These are phyloP conservation scores for Volvariella volvacea DNA, from an alignment of 1,284 basidiomycete species.

Conservation along the genomic window DNA sequence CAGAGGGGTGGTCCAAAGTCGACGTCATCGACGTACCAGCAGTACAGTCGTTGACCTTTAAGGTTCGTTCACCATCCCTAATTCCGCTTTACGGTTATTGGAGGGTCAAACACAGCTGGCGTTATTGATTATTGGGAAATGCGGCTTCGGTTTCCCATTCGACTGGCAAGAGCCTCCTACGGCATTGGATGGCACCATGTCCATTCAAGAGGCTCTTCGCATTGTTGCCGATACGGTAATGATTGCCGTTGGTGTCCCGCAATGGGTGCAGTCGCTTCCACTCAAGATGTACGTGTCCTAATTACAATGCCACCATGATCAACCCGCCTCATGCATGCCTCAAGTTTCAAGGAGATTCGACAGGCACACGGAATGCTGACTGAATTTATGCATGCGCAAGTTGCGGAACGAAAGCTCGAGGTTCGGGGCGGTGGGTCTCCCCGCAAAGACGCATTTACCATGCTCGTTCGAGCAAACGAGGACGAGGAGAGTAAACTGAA, in stretches of 20 bases:
- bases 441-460: constrained; percentile 36
- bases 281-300: constrained; percentile 27
- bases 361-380: constrained; percentile 21
- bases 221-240: constrained; percentile 25
- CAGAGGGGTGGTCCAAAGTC: constrained; percentile 35
- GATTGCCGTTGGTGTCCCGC: constrained; percentile 25
- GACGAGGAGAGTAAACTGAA: constrained; percentile 34
- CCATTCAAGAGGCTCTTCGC: constrained; percentile 36
- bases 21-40: constrained; percentile 27
- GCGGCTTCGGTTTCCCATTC: constrained; percentile 45
- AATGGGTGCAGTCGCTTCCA: constrained; percentile 35
- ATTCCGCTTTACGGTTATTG: neutral
- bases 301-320: no score
- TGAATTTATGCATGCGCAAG: constrained; percentile 35
- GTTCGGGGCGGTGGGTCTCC: constrained; percentile 5
- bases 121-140: constrained; percentile 40
- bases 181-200: constrained; percentile 30
- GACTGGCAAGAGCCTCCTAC: constrained; percentile 33
- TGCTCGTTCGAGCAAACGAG: constrained; percentile 46
- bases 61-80: constrained; percentile 22
- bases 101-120: constrained; percentile 27
- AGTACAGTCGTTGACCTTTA: constrained; percentile 36
- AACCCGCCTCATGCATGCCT: no score
- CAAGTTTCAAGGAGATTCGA: no score
- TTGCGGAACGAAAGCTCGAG: constrained; percentile 25